Conservation (phyloP, 1,284 basidiomycete species). For the Ustilago vetiveriae region DNA sequence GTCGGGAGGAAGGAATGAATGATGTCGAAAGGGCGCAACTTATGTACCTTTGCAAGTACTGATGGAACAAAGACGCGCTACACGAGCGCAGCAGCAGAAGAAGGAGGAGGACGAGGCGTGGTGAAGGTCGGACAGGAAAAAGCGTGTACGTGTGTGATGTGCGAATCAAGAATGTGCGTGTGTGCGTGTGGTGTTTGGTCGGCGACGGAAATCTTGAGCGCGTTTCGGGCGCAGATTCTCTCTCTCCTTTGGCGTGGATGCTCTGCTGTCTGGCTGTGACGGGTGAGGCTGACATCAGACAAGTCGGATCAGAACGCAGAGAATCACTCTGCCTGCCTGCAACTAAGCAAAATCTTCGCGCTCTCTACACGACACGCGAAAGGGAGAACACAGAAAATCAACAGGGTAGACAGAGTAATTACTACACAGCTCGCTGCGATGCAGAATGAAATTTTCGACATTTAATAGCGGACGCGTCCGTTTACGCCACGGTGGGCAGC, state of each 20-base stretch:
- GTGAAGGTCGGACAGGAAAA: background rate
- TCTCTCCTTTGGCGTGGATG: background rate
- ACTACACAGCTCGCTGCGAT: slow-evolving; percentile 4
- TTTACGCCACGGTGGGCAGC: slow-evolving; percentile 19
- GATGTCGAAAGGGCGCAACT: slow-evolving; percentile 22
- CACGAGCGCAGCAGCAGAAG: background rate
- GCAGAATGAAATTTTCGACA: background rate
- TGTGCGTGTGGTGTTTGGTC: background rate
- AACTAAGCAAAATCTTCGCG: slow-evolving; percentile 1
- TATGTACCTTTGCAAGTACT: slow-evolving; percentile 22
- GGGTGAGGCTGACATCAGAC: slow-evolving; percentile 26
- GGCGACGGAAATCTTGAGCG: slow-evolving; percentile 17
- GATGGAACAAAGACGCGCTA: slow-evolving; percentile 12
- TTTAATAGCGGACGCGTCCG: slow-evolving; percentile 17
- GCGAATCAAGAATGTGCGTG: no score
- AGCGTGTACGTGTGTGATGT: background rate
- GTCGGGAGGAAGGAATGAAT: slow-evolving; percentile 14
- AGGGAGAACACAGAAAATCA: background rate
- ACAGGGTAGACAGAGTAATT: slow-evolving; percentile 1
- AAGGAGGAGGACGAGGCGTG: background rate
- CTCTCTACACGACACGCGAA: slow-evolving; percentile 42
- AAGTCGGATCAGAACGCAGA: background rate
- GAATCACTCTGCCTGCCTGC: background rate
- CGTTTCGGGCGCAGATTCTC: slow-evolving; percentile 3
- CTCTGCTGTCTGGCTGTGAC: no score